Evolutionary conservation across 2,329 filamentous ascomycete genomes (phyloP), one percentile per base, ranked within the genome.

Genomic region (Pseudogymnoascus sp.): DNA sequence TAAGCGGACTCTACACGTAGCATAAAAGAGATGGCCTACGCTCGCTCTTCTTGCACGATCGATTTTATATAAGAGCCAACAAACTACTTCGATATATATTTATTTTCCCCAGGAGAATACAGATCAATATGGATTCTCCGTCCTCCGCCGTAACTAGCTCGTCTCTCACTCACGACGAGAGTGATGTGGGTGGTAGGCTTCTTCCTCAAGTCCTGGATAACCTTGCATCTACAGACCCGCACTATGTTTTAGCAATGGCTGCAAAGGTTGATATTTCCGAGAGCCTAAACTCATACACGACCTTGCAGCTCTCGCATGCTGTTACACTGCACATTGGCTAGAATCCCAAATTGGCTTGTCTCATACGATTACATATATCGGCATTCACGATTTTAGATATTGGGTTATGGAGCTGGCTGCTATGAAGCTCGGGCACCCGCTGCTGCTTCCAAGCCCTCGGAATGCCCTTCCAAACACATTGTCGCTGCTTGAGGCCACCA

Each of bases 331-430:
- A 8, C 57, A 67, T 19, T 71, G 67, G 68, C 53, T 71, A 6
- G 63, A 67, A 31, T 15, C 35, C 9, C 31, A 62, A 4, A 26
- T 64, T 9, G 26, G 50, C 4, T 11, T 15, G 17, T 38, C 9
- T 8, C 44, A 64, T 19, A 62, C 66, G 0, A 66, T 71, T 47
- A 64, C 61, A 11, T 71, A 65, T 60, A 62, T 69, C n/a, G 69
- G 69, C 8, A 10, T 65, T 8, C 67, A 70, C 15, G 70, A 71
- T 33, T 68, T 69, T 28, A 63, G 69, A 15, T 71, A 71, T 38
- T 57, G 50, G 33, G 47, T 64, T 17, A 64, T 69, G 21, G 33
- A 63, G 4, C 15, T 65, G 1, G 65, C 68, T 9, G 44, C 64
- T 11, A 68, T 67, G 0, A 69, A 70, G 44, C 60, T 62, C 4